Evolutionary conservation across 768 basidiomycete species (phyloP), one percentile per base, ranked within the genome.

Genomic region (Psilocybe tampanensis): DNA sequence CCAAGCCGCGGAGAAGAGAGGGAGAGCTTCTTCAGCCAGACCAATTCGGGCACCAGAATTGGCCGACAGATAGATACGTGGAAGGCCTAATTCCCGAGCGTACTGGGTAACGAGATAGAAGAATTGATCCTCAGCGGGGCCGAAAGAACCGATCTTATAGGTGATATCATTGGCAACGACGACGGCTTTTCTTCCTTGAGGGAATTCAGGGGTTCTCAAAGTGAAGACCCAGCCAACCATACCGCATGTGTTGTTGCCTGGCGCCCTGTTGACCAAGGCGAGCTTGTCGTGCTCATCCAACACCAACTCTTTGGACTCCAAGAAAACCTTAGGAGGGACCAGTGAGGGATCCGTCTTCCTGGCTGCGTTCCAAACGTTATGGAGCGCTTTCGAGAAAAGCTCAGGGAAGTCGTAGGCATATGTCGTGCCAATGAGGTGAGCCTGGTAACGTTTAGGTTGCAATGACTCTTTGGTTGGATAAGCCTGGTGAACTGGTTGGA

Each of bases 361-460:
- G 43, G 85, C 85, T 64, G 88, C 86, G 61, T 83, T 76, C 97
- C 97, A 99, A 60, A 94, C 82, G 66, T 95, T 94, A 67, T 94
- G 91, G 58, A 98, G 78, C 7, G 96, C 95, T 77, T 98, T 98
- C 36, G 95, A 89, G 82, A 98, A 99, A 61, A 99, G 86, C 66
- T 97, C 97, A 41, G 97, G 97, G 89, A 98, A 99, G 75, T 98
- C 97, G 74, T 98, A 98, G 29, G 92, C 95, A 71, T 98, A 99
- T 49, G 97, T 99, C 26, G 97, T 99, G 52, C 97, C 97, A 64
- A 97, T 89, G 57, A 98, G 85, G 73, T 99, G 97, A 21, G 97
- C 97, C 70, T 98, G 96, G 78, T 98, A 98, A 61, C 97, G 94
- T 73, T 97, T 95, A 41, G 97, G 97, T 70, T 99, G 97, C 45